Conservation (phyloP, 2,329 filamentous ascomycete species). For the Claviceps cyperi region DNA sequence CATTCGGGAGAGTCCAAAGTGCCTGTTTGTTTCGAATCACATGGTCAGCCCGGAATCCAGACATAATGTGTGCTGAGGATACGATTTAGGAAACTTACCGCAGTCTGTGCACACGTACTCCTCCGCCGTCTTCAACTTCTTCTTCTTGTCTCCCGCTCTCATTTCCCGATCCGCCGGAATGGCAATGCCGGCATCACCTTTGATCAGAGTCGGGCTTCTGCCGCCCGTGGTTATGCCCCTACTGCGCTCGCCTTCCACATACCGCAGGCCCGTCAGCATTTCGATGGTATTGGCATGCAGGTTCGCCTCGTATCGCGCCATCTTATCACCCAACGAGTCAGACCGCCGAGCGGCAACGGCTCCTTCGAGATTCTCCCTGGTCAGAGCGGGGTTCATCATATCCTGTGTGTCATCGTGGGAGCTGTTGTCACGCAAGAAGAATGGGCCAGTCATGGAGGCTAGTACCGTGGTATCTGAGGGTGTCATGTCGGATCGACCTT, state of each 20-base stretch:
- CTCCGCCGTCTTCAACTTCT: slow-evolving; percentile 68
- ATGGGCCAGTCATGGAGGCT: slow-evolving; percentile 15
- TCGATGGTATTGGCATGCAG: slow-evolving; percentile 80
- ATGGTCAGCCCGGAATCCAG: too few species aligned
- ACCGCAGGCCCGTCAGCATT: slow-evolving; percentile 78
- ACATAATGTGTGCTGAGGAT: too few species aligned
- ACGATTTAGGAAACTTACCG: slow-evolving; percentile 33
- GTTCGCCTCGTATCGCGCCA: slow-evolving; percentile 64
- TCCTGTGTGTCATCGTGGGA: slow-evolving; percentile 25
- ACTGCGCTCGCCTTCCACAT: slow-evolving; percentile 77
- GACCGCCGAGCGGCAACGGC: slow-evolving; percentile 48
- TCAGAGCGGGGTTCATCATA: slow-evolving; percentile 57
- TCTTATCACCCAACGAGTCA: slow-evolving; percentile 72
- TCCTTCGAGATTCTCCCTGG: slow-evolving; percentile 67
- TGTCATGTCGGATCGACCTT: slow-evolving; percentile 38
- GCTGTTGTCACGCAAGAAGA: slow-evolving; percentile 18
- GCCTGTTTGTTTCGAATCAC: slow-evolving; percentile 23
- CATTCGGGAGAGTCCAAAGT: slow-evolving; percentile 91
- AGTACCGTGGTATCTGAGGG: slow-evolving; percentile 30
- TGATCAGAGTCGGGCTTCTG: slow-evolving; percentile 64
- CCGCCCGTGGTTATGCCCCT: slow-evolving; percentile 79
- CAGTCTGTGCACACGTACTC: slow-evolving; percentile 96
- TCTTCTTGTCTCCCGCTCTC: slow-evolving; percentile 64
- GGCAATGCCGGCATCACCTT: slow-evolving; percentile 74
- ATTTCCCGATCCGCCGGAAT: slow-evolving; percentile 68